Conservation (phyloP, 2,329 filamentous ascomycete genomes). For the Phaeosphaeria sp. region DNA sequence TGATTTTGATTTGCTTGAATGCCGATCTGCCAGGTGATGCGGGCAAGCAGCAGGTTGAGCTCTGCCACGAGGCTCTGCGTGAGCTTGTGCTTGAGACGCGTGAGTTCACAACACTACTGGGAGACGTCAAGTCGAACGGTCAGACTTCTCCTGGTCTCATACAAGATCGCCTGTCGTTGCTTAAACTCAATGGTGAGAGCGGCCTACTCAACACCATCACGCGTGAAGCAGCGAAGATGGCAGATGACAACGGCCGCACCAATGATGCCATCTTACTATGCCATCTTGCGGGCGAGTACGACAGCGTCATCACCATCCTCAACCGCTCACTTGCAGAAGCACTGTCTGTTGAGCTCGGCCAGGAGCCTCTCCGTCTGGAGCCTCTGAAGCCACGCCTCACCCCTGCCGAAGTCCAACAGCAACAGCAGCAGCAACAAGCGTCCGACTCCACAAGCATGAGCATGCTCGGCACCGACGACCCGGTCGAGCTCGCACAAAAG, state of each 20-base stretch:
- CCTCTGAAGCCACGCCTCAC: conserved; percentile 75
- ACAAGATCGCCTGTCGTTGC: conserved; percentile 81
- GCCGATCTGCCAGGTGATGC: conserved; percentile 77
- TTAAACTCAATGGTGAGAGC: conserved; percentile 78
- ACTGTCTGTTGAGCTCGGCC: conserved; percentile 83
- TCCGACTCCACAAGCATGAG: conserved; percentile 61
- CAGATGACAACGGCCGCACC: conserved; percentile 90
- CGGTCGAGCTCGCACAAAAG: conserved; percentile 66
- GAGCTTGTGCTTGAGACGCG: conserved; percentile 96
- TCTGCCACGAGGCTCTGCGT: conserved; percentile 91
- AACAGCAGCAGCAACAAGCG: conserved; percentile 34
- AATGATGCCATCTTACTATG: conserved; percentile 95
- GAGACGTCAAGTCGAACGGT: conserved; percentile 87
- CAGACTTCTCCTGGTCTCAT: conserved; percentile 85
- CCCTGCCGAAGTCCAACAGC: conserved; percentile 37
- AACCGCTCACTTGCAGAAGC: conserved; percentile 90
- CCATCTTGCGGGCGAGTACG: conserved; percentile 93
- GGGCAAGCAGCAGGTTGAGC: conserved; percentile 76
- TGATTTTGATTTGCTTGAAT: conserved; percentile 90
- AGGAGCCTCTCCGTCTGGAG: conserved; percentile 78
- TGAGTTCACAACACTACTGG: conserved; percentile 92
- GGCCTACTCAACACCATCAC: conserved; percentile 94
- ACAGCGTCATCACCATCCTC: conserved; percentile 89
- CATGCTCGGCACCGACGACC: conserved; percentile 72
- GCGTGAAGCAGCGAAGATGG: conserved; percentile 86